Conservation (phyloP, 768 basidiomycete species). For the Trametes cinnabarina region DNA sequence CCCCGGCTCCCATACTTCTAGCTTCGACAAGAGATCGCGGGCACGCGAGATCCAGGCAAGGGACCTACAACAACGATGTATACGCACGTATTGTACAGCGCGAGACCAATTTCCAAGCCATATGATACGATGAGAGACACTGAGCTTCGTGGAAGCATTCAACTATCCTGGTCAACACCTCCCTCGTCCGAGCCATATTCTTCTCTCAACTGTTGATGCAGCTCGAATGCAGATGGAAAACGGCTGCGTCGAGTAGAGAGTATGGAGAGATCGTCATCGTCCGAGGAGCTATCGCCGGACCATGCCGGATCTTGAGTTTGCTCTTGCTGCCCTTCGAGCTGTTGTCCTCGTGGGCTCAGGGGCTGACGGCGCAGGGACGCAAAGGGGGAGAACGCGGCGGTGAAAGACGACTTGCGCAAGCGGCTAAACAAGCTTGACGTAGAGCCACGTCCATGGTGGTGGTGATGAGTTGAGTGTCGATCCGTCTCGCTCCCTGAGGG, state of each 20-base stretch:
- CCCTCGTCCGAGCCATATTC: conserved; percentile 11
- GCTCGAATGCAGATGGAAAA: conserved; percentile 17
- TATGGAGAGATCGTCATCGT: conserved; percentile 28
- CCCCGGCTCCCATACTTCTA: too few species aligned
- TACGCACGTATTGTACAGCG: background rate
- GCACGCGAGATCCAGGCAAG: too few species aligned
- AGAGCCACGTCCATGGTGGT: background rate
- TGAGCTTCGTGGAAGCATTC: background rate
- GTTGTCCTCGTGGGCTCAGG: too few species aligned
- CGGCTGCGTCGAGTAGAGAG: conserved; percentile 20
- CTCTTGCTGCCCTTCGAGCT: background rate
- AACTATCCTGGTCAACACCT: conserved; percentile 6
- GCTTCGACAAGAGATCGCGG: too few species aligned
- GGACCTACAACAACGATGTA: too few species aligned
- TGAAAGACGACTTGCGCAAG: conserved; percentile 24
- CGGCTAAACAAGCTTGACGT: conserved; percentile 20
- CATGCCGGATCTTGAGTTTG: conserved; percentile 12
- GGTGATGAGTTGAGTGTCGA: background rate
- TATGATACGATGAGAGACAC: too few species aligned
- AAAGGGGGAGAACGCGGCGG: conserved; percentile 24
- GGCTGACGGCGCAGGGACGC: conserved; percentile 19
- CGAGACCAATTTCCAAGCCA: too few species aligned
- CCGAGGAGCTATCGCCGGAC: conserved; percentile 29
- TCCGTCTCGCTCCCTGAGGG: conserved; percentile 14
- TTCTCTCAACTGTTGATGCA: conserved; percentile 14